These are phyloP conservation scores for Rhypophila decipiens DNA, from an alignment of 495 filamentous ascomycete genomes.

Conservation along the genomic window DNA sequence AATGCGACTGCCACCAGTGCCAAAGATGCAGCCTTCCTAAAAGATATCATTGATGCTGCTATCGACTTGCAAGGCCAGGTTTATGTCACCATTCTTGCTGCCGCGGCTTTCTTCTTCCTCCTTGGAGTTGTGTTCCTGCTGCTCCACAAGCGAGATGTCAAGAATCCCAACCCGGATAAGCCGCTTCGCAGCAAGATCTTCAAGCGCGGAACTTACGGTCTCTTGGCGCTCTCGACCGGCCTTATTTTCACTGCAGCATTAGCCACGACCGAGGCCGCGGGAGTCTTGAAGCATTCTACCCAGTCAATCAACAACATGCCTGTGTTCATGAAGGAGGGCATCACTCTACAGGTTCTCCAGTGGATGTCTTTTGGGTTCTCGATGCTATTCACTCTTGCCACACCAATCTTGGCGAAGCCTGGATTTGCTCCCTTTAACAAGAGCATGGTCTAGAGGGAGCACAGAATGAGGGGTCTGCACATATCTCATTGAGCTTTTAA, in stretches of 20 bases:
- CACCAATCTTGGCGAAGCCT: constrained; percentile 8
- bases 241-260: constrained; percentile 17
- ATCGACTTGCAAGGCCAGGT: constrained; percentile 18
- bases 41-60: constrained; percentile 17
- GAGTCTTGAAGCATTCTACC: constrained; percentile 15
- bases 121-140: constrained; percentile 26
- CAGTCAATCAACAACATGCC: constrained; percentile 2
- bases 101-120: constrained; percentile 15
- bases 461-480: no score
- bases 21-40: constrained; percentile 3
- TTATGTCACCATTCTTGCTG: constrained; percentile 19
- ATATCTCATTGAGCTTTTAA: no score
- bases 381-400: constrained; percentile 16
- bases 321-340: constrained; percentile 18
- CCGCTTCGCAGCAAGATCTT: constrained; percentile 11
- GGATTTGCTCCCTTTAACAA: background rate
- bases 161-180: constrained; percentile 8
- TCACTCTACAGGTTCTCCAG: constrained; percentile 27
- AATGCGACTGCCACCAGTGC: background rate
- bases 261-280: constrained; percentile 19
- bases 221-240: constrained; percentile 15
- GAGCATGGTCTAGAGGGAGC: no score
- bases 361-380: constrained; percentile 27
- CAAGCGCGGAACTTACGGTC: constrained; percentile 16
- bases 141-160: constrained; percentile 12